A percentile compares a stretch with the other conserved stretches of the same genome.
phyloP scores from a whole-genome alignment of 345 rosid genomes.

The Salix purpurea region DNA sequence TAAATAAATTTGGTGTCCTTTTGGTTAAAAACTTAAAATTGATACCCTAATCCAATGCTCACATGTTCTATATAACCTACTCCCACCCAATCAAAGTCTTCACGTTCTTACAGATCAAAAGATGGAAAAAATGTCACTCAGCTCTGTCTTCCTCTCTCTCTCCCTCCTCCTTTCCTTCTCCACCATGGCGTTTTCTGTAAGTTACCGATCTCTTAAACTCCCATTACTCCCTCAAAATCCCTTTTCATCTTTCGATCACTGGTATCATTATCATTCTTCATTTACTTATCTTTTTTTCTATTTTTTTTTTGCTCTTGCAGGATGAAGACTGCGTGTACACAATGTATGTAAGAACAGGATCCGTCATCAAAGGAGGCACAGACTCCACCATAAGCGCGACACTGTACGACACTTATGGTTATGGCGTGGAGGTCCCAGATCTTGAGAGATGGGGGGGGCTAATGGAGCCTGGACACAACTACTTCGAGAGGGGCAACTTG shows the following conservation, averaged over 20 bases:
- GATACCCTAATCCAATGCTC: too few relatives aligned
- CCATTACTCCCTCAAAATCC: background rate
- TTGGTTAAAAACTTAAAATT: too few relatives aligned
- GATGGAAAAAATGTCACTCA: background rate
- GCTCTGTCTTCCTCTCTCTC: background rate
- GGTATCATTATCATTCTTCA: background rate
- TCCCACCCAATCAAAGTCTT: background rate
- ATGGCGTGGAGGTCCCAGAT: conserved; percentile 32
- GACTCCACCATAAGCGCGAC: conserved; percentile 56
- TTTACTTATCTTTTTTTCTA: background rate
- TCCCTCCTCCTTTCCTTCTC: background rate
- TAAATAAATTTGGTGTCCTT: too few relatives aligned
- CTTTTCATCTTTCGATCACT: background rate
- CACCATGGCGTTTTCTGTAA: background rate
- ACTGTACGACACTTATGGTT: conserved; percentile 46
- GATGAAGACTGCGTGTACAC: conserved; percentile 52
- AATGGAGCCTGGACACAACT: conserved; percentile 61
- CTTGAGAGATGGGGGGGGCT: conserved; percentile 77
- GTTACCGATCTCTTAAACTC: background rate
- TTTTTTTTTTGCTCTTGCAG: background rate
- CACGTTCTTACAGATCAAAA: background rate
- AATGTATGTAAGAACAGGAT: conserved; percentile 62
- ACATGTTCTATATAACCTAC: background rate
- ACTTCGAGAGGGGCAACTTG: conserved; percentile 84
- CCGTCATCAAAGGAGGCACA: conserved; percentile 68